Conservation (phyloP, 257 asterid genomes). For the Lithospermum erythrorhizon region DNA sequence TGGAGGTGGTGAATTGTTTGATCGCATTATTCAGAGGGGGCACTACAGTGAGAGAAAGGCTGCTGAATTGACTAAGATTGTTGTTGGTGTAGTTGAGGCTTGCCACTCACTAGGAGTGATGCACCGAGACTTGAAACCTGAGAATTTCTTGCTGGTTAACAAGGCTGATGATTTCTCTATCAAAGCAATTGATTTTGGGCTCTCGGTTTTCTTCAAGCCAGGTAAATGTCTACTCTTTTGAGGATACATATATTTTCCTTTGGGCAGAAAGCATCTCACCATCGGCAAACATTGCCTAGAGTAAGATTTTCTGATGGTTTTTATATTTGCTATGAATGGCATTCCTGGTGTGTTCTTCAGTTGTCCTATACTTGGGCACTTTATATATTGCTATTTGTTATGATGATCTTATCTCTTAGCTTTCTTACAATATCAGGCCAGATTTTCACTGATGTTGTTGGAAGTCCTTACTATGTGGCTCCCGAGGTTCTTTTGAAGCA, state of each 20-base stretch:
- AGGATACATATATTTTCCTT: not conserved
- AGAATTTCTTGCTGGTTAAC: conserved; percentile 82
- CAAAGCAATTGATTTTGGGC: conserved; percentile 92
- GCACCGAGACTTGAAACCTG: conserved; percentile 95
- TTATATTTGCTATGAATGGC: not conserved
- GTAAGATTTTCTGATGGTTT: not conserved
- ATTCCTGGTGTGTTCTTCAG: not conserved
- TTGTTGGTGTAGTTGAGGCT: conserved; percentile 90
- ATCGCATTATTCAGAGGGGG: conserved; percentile 81
- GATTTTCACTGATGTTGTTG: conserved; percentile 84
- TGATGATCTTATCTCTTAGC: not conserved
- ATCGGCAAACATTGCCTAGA: no score
- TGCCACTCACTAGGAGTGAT: conserved; percentile 93
- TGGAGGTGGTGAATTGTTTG: conserved; percentile 90
- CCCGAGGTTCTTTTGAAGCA: conserved; percentile 88
- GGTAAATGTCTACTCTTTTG: conserved; percentile 22
- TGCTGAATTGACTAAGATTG: conserved; percentile 76
- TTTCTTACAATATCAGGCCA: conserved; percentile 46
- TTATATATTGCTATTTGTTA: not conserved
- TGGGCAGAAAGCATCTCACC: no score
- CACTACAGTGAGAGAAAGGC: conserved; percentile 90
- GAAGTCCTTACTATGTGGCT: conserved; percentile 94
- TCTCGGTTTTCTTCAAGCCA: conserved; percentile 92
- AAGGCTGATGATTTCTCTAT: conserved; percentile 86
- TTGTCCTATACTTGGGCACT: no score